These are phyloP conservation scores for Zygosaccharomyces lentus DNA, from an alignment of 805 yeast species.

Conservation along the genomic window DNA sequence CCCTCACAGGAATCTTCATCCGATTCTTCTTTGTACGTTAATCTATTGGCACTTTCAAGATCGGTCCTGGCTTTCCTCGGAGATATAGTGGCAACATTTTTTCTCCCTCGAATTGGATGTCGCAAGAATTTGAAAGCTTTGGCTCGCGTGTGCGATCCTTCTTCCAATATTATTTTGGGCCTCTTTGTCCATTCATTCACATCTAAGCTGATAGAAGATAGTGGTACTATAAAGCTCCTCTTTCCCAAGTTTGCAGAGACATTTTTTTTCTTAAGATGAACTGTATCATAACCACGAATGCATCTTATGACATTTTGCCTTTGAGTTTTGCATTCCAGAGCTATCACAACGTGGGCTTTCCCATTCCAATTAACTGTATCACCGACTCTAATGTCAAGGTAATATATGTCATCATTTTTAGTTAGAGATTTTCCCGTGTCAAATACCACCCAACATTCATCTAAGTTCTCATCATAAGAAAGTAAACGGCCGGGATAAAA, in stretches of 20 bases:
- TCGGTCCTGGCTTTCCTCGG: slow-evolving; percentile 13
- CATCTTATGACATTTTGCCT: slow-evolving; percentile 41
- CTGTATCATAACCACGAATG: slow-evolving; percentile 56
- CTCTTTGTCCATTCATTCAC: slow-evolving; percentile 36
- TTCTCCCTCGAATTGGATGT: slow-evolving; percentile 25
- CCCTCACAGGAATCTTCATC: slow-evolving; percentile 7
- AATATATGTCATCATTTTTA: slow-evolving; percentile 35
- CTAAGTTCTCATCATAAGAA: slow-evolving; percentile 18
- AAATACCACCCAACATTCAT: slow-evolving; percentile 20
- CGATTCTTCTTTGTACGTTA: slow-evolving; percentile 13
- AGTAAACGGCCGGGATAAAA: slow-evolving; percentile 48
- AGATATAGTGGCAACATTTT: slow-evolving; percentile 10
- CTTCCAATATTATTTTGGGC: slow-evolving; percentile 27
- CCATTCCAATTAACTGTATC: slow-evolving; percentile 44
- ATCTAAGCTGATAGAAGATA: slow-evolving; percentile 34
- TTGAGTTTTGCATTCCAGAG: slow-evolving; percentile 35
- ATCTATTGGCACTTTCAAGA: slow-evolving; percentile 2
- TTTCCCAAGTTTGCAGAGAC: slow-evolving; percentile 21
- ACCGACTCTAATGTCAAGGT: slow-evolving; percentile 54
- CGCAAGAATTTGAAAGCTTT: slow-evolving; percentile 16
- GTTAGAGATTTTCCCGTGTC: slow-evolving; percentile 19
- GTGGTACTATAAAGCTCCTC: slow-evolving; percentile 19
- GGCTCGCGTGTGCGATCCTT: slow-evolving; percentile 12
- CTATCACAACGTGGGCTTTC: slow-evolving; percentile 42
- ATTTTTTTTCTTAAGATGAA: slow-evolving; percentile 36